Evolutionary conservation across 2,329 filamentous ascomycete genomes (phyloP), one percentile per base, ranked within the genome.

Genomic region (Mollisiaceae sp.): DNA sequence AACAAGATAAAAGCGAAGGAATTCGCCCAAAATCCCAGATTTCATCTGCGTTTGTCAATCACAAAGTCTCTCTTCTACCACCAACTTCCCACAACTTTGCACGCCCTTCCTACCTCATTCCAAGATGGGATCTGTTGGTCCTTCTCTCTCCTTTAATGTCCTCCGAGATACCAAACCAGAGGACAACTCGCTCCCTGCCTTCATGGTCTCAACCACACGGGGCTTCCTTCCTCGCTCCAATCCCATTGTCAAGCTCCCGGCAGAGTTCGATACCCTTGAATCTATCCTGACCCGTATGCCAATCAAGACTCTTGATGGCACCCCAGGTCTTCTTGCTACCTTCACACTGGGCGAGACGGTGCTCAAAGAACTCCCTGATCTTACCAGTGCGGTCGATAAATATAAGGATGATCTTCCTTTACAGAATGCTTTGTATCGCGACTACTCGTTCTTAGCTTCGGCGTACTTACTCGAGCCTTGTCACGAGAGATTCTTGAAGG

Each of bases 381-480:
- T 97, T 57, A 91, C 90, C 0, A 83, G 83, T 5, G 83, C 86
- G 70, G 85, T 97, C 64, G 90, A 95, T 74, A 87, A 87, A 78
- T 90, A 91, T 71, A 83, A 85, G 72, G 81, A 89, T 67, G 89
- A 97, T 78, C 83, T 94, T 45, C 90, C 90, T 18, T 80, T 92
- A 65, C 88, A 96, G 82, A 95, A 94, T 73, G 93, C 93, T 39
- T 81, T 96, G 57, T 97, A 97, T 78, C 86, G 94, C 22, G 94
- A 97, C 80, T 97, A 97, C 78, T 91, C 91, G 15, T 97, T 97
- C 82, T 81, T 97, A 36, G 91, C 93, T 5, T 96, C 92, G 27
- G 91, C 93, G 0, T 97, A 97, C 77, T 83, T 97, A 36, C 87
- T 97, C 36, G 94, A 97, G 82, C 94, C 94, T 12, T 97, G 94